These are phyloP conservation scores for Aplosporella prunicola DNA, from an alignment of 2,329 filamentous ascomycete genomes.

Conservation along the genomic window DNA sequence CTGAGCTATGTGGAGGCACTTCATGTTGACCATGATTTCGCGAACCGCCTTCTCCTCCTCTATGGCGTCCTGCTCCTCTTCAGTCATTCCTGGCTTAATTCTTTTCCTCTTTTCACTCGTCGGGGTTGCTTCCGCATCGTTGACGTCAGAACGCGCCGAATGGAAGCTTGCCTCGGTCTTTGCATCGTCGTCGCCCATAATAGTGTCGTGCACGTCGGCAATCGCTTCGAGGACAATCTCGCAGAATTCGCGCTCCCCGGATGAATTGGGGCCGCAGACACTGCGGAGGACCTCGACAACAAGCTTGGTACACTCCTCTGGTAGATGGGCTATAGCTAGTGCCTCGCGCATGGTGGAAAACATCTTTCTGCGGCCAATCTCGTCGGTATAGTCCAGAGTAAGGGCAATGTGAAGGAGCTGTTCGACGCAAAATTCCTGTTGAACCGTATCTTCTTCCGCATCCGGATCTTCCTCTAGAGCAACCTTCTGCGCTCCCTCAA, in stretches of 20 bases:
- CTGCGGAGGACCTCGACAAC: constrained; percentile 71
- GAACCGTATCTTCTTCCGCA: constrained; percentile 63
- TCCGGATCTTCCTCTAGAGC: constrained; percentile 45
- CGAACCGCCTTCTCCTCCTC: constrained; percentile 60
- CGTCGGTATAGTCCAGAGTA: constrained; percentile 94
- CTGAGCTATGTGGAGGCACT: constrained; percentile 92
- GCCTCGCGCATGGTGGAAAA: constrained; percentile 81
- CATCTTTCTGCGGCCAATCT: constrained; percentile 92
- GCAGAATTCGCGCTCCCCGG: constrained; percentile 74
- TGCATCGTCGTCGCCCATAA: constrained; percentile 56
- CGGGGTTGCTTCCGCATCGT: constrained; percentile 51
- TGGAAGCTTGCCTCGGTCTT: constrained; percentile 67
- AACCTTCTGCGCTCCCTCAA: constrained; percentile 51
- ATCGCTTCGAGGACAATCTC: constrained; percentile 85
- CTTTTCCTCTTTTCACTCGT: constrained; percentile 23
- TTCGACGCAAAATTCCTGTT: constrained; percentile 92
- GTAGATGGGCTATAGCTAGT: constrained; percentile 74
- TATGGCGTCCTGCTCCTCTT: constrained; percentile 48
- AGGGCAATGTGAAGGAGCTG: constrained; percentile 87
- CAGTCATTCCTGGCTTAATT: constrained; percentile 44
- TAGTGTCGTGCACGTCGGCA: constrained; percentile 91
- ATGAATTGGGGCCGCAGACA: constrained; percentile 66
- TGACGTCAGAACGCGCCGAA: constrained; percentile 79
- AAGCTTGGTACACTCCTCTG: constrained; percentile 86
- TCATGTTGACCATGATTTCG: constrained; percentile 96